Evolutionary conservation across 1,284 basidiomycete species (phyloP).

Genomic region (Athelia psychrophila): DNA sequence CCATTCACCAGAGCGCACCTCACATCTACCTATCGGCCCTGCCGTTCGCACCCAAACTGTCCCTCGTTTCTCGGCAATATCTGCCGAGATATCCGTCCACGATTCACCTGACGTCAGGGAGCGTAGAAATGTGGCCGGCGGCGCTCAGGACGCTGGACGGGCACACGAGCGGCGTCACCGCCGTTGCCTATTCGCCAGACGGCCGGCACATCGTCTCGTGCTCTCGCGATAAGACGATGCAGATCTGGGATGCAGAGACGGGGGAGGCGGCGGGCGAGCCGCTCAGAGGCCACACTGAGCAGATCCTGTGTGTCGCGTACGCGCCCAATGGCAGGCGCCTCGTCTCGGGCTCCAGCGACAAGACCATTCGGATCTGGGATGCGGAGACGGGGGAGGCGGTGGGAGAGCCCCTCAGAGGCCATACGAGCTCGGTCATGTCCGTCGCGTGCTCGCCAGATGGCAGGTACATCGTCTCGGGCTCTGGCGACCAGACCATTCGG

Average conservation of each 20-base stretch:
- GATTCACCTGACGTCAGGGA: background rate
- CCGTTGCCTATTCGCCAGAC: conserved; percentile 10
- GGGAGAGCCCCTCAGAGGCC: background rate
- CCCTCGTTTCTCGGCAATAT: background rate
- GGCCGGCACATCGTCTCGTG: conserved; percentile 7
- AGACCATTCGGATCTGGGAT: conserved; percentile 14
- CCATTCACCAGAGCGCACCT: background rate
- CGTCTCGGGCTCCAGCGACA: conserved; percentile 11
- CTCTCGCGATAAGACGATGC: conserved; percentile 5
- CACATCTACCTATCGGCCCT: background rate
- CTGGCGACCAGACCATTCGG: background rate
- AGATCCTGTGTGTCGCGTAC: conserved; percentile 9
- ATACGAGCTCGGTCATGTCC: background rate
- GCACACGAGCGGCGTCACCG: conserved; percentile 8
- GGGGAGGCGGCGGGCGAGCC: background rate
- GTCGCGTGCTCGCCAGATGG: background rate
- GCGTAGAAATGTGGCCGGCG: background rate
- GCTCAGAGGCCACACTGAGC: conserved; percentile 7
- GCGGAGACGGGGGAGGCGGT: conserved; percentile 4
- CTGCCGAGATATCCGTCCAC: background rate
- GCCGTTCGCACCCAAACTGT: background rate
- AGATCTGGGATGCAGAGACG: conserved; percentile 9
- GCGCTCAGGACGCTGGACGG: background rate
- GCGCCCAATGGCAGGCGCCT: conserved; percentile 11
- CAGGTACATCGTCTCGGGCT: background rate